These are phyloP conservation scores for Coemansia sp. DNA, from an alignment of 192 early-diverging fungal genomes.

Conservation along the genomic window DNA sequence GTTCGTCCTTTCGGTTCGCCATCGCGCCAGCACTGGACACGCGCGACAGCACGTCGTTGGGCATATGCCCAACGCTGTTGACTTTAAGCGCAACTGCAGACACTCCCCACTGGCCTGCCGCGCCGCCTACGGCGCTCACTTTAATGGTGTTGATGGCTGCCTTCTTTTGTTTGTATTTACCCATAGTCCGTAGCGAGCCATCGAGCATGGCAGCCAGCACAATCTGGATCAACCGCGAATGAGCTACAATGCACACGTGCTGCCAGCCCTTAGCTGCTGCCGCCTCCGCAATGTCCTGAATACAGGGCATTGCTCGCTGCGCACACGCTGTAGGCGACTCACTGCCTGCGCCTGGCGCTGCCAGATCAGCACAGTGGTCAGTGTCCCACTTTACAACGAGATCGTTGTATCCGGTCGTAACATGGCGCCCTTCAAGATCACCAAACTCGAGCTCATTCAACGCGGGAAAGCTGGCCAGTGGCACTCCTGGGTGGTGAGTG, in stretches of 20 bases:
- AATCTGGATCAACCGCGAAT: conserved; percentile 47
- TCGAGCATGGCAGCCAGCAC: conserved; percentile 33
- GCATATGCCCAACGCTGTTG: conserved; percentile 34
- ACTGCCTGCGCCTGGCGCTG: conserved; percentile 22
- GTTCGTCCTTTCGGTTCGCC: conserved; percentile 13
- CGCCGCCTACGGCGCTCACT: neutral
- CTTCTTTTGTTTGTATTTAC: conserved; percentile 38
- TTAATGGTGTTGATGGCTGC: conserved; percentile 31
- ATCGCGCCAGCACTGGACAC: conserved; percentile 28
- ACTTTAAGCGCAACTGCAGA: conserved; percentile 22
- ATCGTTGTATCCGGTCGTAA: conserved; percentile 39
- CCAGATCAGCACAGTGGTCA: conserved; percentile 10
- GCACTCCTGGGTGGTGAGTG: conserved; percentile 22
- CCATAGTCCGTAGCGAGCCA: conserved; percentile 33
- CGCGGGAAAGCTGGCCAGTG: conserved; percentile 13
- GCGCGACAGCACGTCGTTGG: conserved; percentile 25
- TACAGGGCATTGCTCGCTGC: conserved; percentile 25
- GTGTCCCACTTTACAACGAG: conserved; percentile 29
- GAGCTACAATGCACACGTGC: conserved; percentile 29
- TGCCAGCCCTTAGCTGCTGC: conserved; percentile 17
- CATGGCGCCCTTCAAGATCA: conserved; percentile 39
- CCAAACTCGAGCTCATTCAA: conserved; percentile 46
- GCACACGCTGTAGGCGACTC: conserved; percentile 31
- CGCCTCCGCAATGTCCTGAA: conserved; percentile 17
- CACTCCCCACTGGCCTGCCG: conserved; percentile 9